Conservation (phyloP, 2,329 filamentous ascomycete genomes). For the Penicillium digitatum region DNA sequence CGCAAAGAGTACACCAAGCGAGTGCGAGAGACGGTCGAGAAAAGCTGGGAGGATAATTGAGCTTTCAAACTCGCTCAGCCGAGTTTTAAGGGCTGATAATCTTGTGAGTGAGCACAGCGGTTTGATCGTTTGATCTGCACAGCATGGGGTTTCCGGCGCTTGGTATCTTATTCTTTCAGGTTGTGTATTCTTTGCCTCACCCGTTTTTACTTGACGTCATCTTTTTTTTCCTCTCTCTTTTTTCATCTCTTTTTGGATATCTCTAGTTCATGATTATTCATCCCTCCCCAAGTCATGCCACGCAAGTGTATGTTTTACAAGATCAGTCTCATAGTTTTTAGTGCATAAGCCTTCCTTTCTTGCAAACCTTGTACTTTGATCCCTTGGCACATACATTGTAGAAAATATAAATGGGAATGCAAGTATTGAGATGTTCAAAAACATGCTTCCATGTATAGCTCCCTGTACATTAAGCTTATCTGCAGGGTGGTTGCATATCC, state of each 20-base stretch:
- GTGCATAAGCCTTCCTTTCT: slow-evolving; percentile 10
- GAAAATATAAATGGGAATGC: neutral
- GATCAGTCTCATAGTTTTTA: neutral
- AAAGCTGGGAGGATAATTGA: slow-evolving; percentile 90
- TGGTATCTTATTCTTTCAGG: slow-evolving; percentile 20
- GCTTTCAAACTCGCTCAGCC: slow-evolving; percentile 1
- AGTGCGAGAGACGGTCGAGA: slow-evolving; percentile 94
- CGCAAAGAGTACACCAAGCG: slow-evolving; percentile 93
- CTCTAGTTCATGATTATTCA: neutral
- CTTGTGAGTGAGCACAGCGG: slow-evolving; percentile 11
- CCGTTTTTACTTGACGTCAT: neutral
- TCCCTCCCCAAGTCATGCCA: neutral
- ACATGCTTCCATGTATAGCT: neutral
- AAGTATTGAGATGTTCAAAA: neutral
- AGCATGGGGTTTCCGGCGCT: slow-evolving; percentile 44
- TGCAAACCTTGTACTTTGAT: neutral
- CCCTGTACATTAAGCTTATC: slow-evolving; percentile 8
- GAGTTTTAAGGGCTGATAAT: slow-evolving; percentile 14
- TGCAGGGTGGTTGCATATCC: slow-evolving; percentile 5
- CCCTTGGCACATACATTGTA: neutral
- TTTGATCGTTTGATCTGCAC: slow-evolving; percentile 37
- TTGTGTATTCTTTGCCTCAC: slow-evolving; percentile 13
- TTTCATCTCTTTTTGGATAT: neutral
- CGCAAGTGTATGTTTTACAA: neutral
- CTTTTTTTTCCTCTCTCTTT: neutral